Evolutionary conservation across 2,329 filamentous ascomycete species (phyloP), one percentile per base, ranked within the genome.

Genomic region (Hypoxylon sp.): DNA sequence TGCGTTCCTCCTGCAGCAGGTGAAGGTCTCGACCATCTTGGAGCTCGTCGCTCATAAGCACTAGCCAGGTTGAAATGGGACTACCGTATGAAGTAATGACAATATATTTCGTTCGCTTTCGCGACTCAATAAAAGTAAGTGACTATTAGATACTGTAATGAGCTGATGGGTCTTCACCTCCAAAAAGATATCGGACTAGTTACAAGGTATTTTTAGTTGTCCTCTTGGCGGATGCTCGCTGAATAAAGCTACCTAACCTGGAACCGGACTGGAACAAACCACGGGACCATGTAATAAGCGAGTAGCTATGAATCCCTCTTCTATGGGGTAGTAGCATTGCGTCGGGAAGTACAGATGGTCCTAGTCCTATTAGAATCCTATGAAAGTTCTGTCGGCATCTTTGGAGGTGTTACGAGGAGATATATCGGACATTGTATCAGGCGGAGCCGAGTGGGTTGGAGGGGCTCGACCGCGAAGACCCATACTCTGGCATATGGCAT

Each of bases 251-350:
- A 20, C 20, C 20, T 20, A 59, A 30, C 14, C 10, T 44, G 11
- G 33, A 22, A 22, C 51, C n/a, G 31, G 31, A 13, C 35, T 51
- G 22, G 25, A 56, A 17, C 40, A 20, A 27, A 50, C 27, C 35
- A 37, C 13, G 20, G 48, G 30, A 35, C 10, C 2, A 6, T 10
- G 6, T 60, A 31, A 35, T 54, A 11, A 62, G 25, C 22, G 17
- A 60, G 48, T 33, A 69, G 65, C 37, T 61, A 50, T 42, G 44
- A 61, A 51, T 61, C 7, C 27, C 55, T 60, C 22, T 46, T 54
- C 22, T 46, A 44, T 35, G 59, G 69, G 69, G 54, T 69, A 25
- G 37, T 27, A 8, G 48, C 51, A 56, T 64, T 46, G 35, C 30
- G 11, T 44, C 50, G 65, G 65, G 56, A 62, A 60, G 22, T n/a